Conservation (phyloP, 164 flowering plant genomes). For the Magnolia sinica region DNA sequence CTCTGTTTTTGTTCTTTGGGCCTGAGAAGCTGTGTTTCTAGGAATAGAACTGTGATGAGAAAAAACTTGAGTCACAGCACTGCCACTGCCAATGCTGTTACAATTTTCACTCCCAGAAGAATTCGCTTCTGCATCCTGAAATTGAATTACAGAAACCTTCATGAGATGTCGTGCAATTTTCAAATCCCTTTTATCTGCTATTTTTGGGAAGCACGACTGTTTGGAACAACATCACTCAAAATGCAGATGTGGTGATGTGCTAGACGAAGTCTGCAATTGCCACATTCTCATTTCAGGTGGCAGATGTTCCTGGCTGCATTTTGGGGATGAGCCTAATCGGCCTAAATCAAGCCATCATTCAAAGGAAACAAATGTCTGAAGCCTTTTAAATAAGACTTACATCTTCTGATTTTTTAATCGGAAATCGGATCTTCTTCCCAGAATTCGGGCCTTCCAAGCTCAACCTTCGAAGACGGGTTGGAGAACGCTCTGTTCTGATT, state of each 20-base stretch:
- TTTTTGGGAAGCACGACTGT: not conserved
- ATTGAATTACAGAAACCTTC: constrained; percentile 1
- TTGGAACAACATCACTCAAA: not conserved
- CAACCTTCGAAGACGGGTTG: not conserved
- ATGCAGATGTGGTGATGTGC: not conserved
- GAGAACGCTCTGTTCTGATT: constrained; percentile 1
- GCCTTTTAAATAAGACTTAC: not conserved
- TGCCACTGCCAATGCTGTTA: constrained; percentile 9
- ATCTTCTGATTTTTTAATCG: not conserved
- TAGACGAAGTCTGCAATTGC: too few species aligned
- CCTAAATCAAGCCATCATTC: not conserved
- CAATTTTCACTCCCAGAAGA: constrained; percentile 10
- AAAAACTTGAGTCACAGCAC: constrained; percentile 12
- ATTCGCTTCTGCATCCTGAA: constrained; percentile 19
- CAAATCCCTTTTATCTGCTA: too few species aligned
- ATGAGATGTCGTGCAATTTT: not conserved
- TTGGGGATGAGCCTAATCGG: not conserved
- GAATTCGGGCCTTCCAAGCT: not conserved
- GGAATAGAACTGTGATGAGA: constrained; percentile 33
- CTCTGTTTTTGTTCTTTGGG: constrained; percentile 25
- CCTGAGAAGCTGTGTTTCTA: constrained; percentile 24
- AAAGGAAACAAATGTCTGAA: not conserved
- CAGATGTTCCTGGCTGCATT: not conserved
- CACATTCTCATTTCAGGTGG: too few species aligned
- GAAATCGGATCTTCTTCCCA: not conserved